phyloP scores from a whole-genome alignment of 1,284 basidiomycete genomes.

The Puccinia polysora region DNA sequence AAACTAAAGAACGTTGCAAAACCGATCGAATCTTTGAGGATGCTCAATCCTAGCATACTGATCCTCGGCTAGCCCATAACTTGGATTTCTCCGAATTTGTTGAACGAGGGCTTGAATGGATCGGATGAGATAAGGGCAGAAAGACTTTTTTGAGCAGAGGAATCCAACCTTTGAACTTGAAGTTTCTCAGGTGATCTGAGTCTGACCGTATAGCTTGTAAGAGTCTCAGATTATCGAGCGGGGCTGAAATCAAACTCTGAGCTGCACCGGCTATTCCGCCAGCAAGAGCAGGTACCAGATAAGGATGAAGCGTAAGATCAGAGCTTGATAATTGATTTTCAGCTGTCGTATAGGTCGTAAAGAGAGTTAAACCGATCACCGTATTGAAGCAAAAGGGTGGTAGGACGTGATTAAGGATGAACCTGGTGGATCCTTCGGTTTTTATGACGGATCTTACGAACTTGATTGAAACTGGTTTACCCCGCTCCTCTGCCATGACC shows the following conservation, averaged over 20 bases:
- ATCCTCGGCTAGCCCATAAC: constrained; percentile 14
- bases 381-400: constrained; percentile 35
- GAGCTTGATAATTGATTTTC: constrained; percentile 16
- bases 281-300: constrained; percentile 14
- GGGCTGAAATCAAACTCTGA: constrained; percentile 28
- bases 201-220: constrained; percentile 13
- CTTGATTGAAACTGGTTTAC: neutral
- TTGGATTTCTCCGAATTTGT: neutral
- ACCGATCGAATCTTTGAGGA: constrained; percentile 26
- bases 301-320: constrained; percentile 4
- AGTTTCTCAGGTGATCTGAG: neutral
- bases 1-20: constrained; percentile 24
- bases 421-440: constrained; percentile 8
- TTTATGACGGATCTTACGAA: constrained; percentile 24
- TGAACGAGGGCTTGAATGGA: neutral
- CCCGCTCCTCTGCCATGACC: constrained; percentile 15
- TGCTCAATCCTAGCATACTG: constrained; percentile 13
- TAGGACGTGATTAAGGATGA: constrained; percentile 28
- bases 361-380: constrained; percentile 30
- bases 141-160: constrained; percentile 30
- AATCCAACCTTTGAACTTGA: constrained; percentile 28
- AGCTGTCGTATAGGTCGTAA: constrained; percentile 13
- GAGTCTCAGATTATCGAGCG: constrained; percentile 32
- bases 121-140: neutral
- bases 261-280: constrained; percentile 10